A percentile compares a stretch with the other conserved stretches of the same genome.
These are phyloP conservation scores for Asterophora parasitica DNA, from an alignment of 768 basidiomycete species.

Conservation along the genomic window DNA sequence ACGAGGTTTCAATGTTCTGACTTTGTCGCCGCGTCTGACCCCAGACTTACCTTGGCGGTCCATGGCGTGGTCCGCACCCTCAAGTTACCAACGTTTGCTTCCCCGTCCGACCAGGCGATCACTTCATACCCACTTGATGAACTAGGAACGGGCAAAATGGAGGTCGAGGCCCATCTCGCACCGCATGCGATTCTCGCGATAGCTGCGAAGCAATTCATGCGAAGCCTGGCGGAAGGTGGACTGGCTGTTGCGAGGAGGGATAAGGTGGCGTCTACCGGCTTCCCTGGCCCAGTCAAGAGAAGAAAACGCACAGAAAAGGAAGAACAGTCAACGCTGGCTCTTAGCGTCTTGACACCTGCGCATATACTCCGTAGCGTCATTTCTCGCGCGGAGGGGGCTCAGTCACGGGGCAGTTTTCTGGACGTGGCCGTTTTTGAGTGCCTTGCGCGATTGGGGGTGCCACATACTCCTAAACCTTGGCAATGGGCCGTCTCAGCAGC, in stretches of 20 bases:
- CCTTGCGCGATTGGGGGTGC: conserved; percentile 27
- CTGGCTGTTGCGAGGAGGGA: conserved; percentile 31
- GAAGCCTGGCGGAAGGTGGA: conserved; percentile 32
- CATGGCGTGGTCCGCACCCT: conserved; percentile 21
- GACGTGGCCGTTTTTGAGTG: conserved; percentile 23
- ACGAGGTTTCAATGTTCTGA: conserved; percentile 4
- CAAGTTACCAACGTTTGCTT: conserved; percentile 22
- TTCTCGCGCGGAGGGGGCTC: conserved; percentile 20
- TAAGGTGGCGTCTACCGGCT: conserved; percentile 18
- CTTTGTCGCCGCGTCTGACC: conserved; percentile 29
- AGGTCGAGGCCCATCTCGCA: conserved; percentile 32
- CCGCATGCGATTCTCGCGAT: conserved; percentile 38
- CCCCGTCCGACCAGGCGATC: conserved; percentile 5
- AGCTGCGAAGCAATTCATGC: conserved; percentile 29
- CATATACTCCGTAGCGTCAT: conserved; percentile 40
- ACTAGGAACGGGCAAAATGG: conserved; percentile 21
- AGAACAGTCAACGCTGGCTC: conserved; percentile 7
- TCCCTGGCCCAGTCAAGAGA: conserved; percentile 15
- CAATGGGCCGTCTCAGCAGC: background rate
- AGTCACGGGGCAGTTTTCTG: conserved; percentile 4
- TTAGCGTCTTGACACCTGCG: conserved; percentile 34
- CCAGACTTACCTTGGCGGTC: conserved; percentile 28
- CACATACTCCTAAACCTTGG: conserved; percentile 3
- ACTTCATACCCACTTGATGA: conserved; percentile 23
- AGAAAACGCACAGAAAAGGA: conserved; percentile 12